phyloP scores from a whole-genome alignment of 2,329 filamentous ascomycete species.

The Sporothrix schenckii region DNA sequence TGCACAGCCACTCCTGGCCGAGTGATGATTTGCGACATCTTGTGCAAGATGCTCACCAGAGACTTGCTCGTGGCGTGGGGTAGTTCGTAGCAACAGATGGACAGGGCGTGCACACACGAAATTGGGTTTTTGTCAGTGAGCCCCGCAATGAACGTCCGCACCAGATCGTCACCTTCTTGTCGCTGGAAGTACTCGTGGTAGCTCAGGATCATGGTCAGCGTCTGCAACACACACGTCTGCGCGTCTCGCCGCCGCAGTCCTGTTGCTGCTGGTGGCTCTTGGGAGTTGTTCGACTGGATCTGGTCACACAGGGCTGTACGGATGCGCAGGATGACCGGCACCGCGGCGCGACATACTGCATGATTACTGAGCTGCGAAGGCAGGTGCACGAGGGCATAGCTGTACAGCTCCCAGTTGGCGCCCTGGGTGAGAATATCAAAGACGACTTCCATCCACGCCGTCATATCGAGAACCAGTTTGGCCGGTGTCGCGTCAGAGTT shows the following conservation, averaged over 20 bases:
- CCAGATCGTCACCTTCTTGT: constrained; percentile 84
- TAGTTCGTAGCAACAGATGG: constrained; percentile 92
- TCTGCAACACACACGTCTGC: constrained; percentile 84
- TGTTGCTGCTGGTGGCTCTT: constrained; percentile 77
- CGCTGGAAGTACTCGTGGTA: constrained; percentile 86
- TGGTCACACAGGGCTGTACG: constrained; percentile 80
- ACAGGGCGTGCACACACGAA: constrained; percentile 90
- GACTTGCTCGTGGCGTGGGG: constrained; percentile 84
- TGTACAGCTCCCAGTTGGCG: constrained; percentile 89
- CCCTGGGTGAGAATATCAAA: constrained; percentile 73
- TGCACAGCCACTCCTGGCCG: constrained; percentile 90
- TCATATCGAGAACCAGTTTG: constrained; percentile 55
- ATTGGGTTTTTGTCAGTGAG: constrained; percentile 88
- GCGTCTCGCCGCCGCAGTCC: constrained; percentile 86
- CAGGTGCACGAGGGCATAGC: constrained; percentile 82
- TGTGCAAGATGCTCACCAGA: constrained; percentile 82
- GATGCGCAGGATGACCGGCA: constrained; percentile 74
- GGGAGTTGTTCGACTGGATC: constrained; percentile 73
- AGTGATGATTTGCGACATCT: constrained; percentile 95
- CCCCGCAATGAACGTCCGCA: constrained; percentile 81
- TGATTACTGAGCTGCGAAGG: constrained; percentile 89
- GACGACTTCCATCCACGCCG: constrained; percentile 75
- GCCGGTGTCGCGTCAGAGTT: background rate
- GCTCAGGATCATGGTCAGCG: constrained; percentile 82
- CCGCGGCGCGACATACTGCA: constrained; percentile 74